Base-by-base conservation (phyloP, 164 flowering plant species). In the Taxillus chinensis region DNA sequence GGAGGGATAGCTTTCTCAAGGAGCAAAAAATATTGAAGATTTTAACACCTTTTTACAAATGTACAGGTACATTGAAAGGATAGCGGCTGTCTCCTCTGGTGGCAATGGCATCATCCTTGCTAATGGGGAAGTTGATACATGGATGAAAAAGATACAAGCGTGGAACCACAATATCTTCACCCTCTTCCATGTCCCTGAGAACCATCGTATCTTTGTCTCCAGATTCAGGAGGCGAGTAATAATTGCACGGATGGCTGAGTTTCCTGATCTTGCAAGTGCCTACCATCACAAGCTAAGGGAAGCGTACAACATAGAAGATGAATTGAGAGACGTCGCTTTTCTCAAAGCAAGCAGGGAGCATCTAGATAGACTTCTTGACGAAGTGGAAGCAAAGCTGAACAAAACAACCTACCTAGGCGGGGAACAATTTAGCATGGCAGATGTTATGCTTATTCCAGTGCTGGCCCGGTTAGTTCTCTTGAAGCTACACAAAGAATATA, bases 171-270 rank as follows among this genome's bases (percentile, higher is more conserved):
- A 83, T 68, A 72, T 67, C 60, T 92, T 92, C 78, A 90, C 96
- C 0, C 90, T 92, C 57, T 73, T 82, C 55, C 89, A 88, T 62
- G 27, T 83, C 62, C 96, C 98, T 0, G 83, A 75, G 42, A 85
- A 85, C 62, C 68, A 83, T 54, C 84, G 86, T 1, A 60, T 71
- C 12, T 72, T 61, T 41, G 86, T 85, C 12, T 78, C 93, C 16
- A 87, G 77, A 70, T 92, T 92, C 80, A 50, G 78, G 45, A 83
- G 98, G 67, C 77, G 82, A 53, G 90, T 92, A 4, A 70, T 84
- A 46, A 90, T 92, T 58, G 90, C 98, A 54, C 75, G 96, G 55
- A 90, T 92, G 98, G 88, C 93, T 0, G 89, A 90, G 56, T 79
- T 82, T 48, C 93, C 96, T 38, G 90, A 85, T 60, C 72, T 92